Conservation (phyloP, 805 yeast species). For the Candida hungchunana region DNA sequence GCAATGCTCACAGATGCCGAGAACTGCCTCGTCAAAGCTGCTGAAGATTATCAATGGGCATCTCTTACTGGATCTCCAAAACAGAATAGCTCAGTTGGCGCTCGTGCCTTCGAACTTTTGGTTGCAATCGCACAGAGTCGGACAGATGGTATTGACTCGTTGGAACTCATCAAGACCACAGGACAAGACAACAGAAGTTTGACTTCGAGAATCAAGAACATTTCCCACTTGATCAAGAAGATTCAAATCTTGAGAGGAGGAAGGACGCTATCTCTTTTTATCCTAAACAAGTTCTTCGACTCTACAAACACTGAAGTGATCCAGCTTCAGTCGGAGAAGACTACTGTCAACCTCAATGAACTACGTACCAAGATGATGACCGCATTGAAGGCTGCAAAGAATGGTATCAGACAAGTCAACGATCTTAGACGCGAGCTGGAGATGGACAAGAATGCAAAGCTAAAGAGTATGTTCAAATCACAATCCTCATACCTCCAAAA, state of each 20-base stretch:
- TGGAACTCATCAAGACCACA: constrained; percentile 50
- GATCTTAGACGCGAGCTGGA: constrained; percentile 60
- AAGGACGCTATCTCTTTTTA: constrained; percentile 50
- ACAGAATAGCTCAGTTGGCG: constrained; percentile 51
- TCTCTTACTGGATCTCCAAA: constrained; percentile 53
- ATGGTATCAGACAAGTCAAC: constrained; percentile 52
- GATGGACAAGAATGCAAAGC: constrained; percentile 38
- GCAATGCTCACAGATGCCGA: constrained; percentile 5
- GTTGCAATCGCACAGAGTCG: constrained; percentile 57
- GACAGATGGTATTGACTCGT: constrained; percentile 53
- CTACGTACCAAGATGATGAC: constrained; percentile 37
- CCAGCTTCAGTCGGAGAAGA: constrained; percentile 10
- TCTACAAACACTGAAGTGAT: constrained; percentile 25
- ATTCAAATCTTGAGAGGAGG: constrained; percentile 37
- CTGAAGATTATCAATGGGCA: constrained; percentile 53
- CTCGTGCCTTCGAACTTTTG: constrained; percentile 48
- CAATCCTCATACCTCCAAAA: constrained; percentile 42
- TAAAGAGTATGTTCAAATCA: constrained; percentile 45
- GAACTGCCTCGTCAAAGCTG: constrained; percentile 33
- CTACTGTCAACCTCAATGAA: constrained; percentile 28
- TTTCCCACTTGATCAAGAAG: constrained; percentile 48
- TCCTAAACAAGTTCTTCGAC: constrained; percentile 42
- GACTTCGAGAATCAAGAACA: constrained; percentile 54
- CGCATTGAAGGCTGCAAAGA: constrained; percentile 53
- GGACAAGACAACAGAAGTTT: constrained; percentile 71